phyloP scores from a whole-genome alignment of 225 moss, liverwort and hornwort genomes.

The Bryoerythrophyllum caledonicum region DNA sequence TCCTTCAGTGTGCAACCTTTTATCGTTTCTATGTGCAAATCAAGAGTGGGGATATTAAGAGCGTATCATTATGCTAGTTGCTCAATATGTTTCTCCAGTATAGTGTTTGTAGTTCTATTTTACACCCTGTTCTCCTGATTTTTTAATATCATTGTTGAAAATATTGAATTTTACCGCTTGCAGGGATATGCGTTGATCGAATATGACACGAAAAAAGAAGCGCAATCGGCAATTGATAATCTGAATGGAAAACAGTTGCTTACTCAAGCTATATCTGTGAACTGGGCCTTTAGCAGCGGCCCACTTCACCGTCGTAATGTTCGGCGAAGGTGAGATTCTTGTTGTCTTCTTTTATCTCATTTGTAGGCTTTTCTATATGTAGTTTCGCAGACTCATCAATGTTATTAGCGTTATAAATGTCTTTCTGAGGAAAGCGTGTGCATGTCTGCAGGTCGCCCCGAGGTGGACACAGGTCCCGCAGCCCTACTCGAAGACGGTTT shows the following conservation, averaged over 20 bases:
- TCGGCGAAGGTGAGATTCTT: slow-evolving; percentile 62
- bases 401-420: background rate
- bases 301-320: slow-evolving; percentile 88
- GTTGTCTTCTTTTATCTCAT: background rate
- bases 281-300: slow-evolving; percentile 95
- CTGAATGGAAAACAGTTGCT: slow-evolving; percentile 83
- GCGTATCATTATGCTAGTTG: background rate
- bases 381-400: background rate
- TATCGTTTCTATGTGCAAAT: background rate
- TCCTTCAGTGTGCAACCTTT: background rate
- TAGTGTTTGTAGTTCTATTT: background rate
- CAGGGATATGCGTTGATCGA: slow-evolving; percentile 62
- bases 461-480: slow-evolving; percentile 91
- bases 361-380: background rate
- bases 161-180: background rate
- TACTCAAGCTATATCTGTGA: slow-evolving; percentile 77
- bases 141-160: background rate
- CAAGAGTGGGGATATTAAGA: background rate
- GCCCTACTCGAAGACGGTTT: slow-evolving; percentile 74
- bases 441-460: slow-evolving; percentile 74
- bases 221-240: slow-evolving; percentile 65
- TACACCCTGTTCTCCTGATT: background rate
- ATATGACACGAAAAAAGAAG: slow-evolving; percentile 53
- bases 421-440: slow-evolving; percentile 5
- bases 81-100: background rate